Base-by-base conservation (phyloP, 306 rosid genomes). In the Begonia loranthoides region DNA sequence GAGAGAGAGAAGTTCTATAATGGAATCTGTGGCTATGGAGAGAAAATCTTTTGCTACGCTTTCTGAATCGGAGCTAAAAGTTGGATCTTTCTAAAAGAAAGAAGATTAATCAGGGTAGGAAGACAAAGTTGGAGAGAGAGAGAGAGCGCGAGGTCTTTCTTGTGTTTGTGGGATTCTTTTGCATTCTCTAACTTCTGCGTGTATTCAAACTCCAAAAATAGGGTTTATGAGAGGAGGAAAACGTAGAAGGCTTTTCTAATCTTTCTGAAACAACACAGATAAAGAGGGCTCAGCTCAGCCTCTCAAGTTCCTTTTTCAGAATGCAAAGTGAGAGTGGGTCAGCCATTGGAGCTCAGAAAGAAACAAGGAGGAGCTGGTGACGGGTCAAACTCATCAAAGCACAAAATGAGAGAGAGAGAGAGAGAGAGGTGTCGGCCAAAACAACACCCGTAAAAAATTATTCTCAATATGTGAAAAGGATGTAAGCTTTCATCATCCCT, bases 381-480 rank as follows among this genome's bases (percentile, higher is more conserved):
- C 63, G 81, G 90, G 97, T 89, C 97, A 85, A 79, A 80, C 85
- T 85, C 90, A 89, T 69, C 73, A 81, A 66, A 76, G 76, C 69
- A 70, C 76, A 7, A 60, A 68, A 60, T 57, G 60, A 17, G 58
- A 69, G 70, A 44, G 56, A 72, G 51, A 51, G 62, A 39, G 60
- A 54, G 55, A 50, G 55, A 55, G 70, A 59, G 73, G 57, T 7
- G 55, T 14, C 24, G 75, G 64, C 70, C 55, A 51, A 56, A 39
- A 53, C 15, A 12, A 28, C 36, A 28, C 36, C 5, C 8, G 36
- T 28, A 28, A 28, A 28, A 22, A 28, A 28, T 28, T 28, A 28
- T 28, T 28, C 36, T 28, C 5, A 28, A 28, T 4, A 28, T 5
- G 9, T 28, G 36, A 7, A 28, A 28, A 28, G 36, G 36, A 28